Evolutionary conservation across 2,329 filamentous ascomycete species (phyloP).

Genomic region (Ophiocordyceps camponoti-saundersi): DNA sequence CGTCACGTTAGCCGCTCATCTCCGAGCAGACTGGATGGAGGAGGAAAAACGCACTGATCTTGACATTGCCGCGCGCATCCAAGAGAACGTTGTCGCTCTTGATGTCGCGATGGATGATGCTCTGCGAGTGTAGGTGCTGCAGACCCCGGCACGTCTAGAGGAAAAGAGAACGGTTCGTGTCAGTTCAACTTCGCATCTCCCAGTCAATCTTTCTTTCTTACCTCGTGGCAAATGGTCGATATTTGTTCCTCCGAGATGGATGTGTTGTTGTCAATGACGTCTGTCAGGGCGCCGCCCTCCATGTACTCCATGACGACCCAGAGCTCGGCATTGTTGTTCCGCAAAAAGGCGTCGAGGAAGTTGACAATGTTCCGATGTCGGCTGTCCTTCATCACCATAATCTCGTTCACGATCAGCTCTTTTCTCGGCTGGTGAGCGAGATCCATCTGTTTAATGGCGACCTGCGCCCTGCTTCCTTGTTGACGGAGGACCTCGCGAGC

Average conservation of each 20-base stretch:
- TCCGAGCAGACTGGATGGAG: no score
- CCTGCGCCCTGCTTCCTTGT: slow-evolving; percentile 69
- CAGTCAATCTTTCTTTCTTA: slow-evolving; percentile 22
- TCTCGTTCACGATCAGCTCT: slow-evolving; percentile 97
- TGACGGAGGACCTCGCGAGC: slow-evolving; percentile 64
- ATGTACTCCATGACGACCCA: slow-evolving; percentile 99
- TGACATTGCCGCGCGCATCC: slow-evolving; percentile 87
- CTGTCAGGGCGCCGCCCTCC: slow-evolving; percentile 93
- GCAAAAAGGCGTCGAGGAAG: slow-evolving; percentile 90
- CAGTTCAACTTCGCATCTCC: not conserved
- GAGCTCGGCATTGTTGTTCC: slow-evolving; percentile 87
- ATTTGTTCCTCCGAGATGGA: slow-evolving; percentile 94
- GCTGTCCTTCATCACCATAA: slow-evolving; percentile 99
- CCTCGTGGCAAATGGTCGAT: slow-evolving; percentile 90
- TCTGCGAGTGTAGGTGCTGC: slow-evolving; percentile 85
- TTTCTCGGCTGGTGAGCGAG: slow-evolving; percentile 92
- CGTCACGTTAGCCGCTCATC: slow-evolving; percentile 13
- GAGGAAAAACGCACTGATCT: slow-evolving; percentile 64
- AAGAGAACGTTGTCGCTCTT: slow-evolving; percentile 98
- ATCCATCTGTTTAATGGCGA: slow-evolving; percentile 99
- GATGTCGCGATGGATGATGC: slow-evolving; percentile 97
- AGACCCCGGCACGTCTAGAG: slow-evolving; percentile 81
- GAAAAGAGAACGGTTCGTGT: not conserved
- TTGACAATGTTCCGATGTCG: slow-evolving; percentile 98
- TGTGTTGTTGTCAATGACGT: slow-evolving; percentile 96